These are phyloP conservation scores for Porcisia hertigi DNA, from an alignment of 208 protist species.

Conservation along the genomic window DNA sequence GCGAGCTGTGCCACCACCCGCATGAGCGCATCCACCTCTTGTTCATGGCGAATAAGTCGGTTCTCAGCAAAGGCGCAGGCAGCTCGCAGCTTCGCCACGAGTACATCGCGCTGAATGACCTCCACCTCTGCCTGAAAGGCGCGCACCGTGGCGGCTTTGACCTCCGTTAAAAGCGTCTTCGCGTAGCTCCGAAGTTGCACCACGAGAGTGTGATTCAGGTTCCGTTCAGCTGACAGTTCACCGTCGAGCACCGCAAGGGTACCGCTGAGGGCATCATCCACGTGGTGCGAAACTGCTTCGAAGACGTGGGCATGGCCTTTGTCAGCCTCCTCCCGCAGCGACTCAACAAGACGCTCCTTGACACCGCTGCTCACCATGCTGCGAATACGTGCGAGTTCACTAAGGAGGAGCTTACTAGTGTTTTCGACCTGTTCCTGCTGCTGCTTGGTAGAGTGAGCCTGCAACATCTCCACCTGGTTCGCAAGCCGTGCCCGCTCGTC, in stretches of 20 bases:
- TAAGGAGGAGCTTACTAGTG: conserved; percentile 4
- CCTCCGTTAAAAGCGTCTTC: conserved; percentile 20
- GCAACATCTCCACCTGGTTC: conserved; percentile 8
- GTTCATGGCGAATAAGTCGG: conserved; percentile 36
- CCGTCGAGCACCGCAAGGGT: conserved; percentile 22
- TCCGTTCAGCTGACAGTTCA: conserved; percentile 41
- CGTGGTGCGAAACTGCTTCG: conserved; percentile 15
- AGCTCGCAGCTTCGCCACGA: conserved; percentile 53
- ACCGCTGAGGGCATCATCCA: conserved; percentile 25
- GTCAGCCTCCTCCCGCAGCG: conserved; percentile 17
- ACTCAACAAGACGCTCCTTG: conserved; percentile 20
- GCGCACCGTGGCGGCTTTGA: conserved; percentile 33
- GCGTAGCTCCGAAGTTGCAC: conserved; percentile 46
- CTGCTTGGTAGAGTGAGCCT: conserved; percentile 5
- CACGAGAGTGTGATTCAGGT: conserved; percentile 45
- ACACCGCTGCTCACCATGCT: conserved; percentile 10
- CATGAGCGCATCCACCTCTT: conserved; percentile 69
- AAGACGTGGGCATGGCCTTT: conserved; percentile 11
- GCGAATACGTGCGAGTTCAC: conserved; percentile 16
- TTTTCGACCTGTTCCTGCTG: conserved; percentile 12
- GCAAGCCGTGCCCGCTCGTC: conserved; percentile 17
- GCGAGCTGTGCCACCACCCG: conserved; percentile 64
- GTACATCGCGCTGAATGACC: conserved; percentile 40
- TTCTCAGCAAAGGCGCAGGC: conserved; percentile 48
- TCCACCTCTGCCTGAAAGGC: conserved; percentile 51